These are phyloP conservation scores for Elongisporangium anandrum DNA, from an alignment of 352 stramenopile genomes.

Conservation along the genomic window DNA sequence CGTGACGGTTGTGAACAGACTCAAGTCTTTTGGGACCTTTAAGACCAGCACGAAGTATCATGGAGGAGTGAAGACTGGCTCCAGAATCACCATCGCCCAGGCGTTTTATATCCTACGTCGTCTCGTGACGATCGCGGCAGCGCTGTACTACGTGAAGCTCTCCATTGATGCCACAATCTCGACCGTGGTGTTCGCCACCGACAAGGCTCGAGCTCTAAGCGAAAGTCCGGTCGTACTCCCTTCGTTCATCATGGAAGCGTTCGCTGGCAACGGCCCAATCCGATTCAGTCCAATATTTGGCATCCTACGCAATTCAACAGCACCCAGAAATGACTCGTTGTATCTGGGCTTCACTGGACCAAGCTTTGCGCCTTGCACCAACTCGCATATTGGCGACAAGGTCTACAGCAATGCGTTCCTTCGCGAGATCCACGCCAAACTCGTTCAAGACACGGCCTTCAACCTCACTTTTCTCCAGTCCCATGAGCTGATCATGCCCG, in stretches of 20 bases:
- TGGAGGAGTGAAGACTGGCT: background rate
- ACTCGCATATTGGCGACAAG: background rate
- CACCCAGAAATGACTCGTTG: slow-evolving; percentile 18
- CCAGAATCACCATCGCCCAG: slow-evolving; percentile 3
- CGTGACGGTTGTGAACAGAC: background rate
- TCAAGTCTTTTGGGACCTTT: background rate
- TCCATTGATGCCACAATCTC: slow-evolving; percentile 19
- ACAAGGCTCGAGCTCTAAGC: background rate
- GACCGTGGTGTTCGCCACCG: slow-evolving; percentile 15
- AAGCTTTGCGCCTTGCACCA: background rate
- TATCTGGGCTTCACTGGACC: slow-evolving; percentile 19
- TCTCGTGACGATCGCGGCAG: slow-evolving; percentile 21
- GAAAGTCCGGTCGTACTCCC: background rate
- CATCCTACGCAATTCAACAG: slow-evolving; percentile 11
- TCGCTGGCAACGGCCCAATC: slow-evolving; percentile 12
- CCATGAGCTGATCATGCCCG: slow-evolving; percentile 26
- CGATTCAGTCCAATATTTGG: slow-evolving; percentile 25
- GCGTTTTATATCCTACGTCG: slow-evolving; percentile 17
- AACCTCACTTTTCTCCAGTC: slow-evolving; percentile 15
- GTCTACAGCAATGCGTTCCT: slow-evolving; percentile 10
- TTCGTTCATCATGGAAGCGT: background rate
- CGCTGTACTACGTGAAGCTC: slow-evolving; percentile 24
- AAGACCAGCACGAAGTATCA: background rate
- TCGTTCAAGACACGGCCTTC: slow-evolving; percentile 7
- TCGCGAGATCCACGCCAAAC: slow-evolving; percentile 7